These are phyloP conservation scores for Sechiopsis laciniata DNA, from an alignment of 306 rosid genomes.

Conservation along the genomic window DNA sequence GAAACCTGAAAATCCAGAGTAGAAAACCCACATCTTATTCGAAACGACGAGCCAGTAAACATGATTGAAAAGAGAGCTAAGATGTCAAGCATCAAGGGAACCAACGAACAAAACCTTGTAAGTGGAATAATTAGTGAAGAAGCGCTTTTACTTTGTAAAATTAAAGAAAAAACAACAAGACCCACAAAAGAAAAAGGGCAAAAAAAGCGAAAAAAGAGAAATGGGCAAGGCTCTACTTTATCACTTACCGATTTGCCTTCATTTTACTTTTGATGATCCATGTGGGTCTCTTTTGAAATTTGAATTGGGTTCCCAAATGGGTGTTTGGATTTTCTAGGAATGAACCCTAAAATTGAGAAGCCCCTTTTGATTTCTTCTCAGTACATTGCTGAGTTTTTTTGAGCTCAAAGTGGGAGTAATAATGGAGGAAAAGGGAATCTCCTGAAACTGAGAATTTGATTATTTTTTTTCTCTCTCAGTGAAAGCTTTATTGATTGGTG, in stretches of 20 bases:
- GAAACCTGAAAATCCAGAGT: conserved; percentile 17
- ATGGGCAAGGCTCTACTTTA: conserved; percentile 32
- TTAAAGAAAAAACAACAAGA: conserved; percentile 33
- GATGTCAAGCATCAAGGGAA: conserved; percentile 74
- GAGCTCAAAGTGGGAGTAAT: conserved; percentile 14
- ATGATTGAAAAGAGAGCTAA: conserved; percentile 51
- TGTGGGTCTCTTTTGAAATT: conserved; percentile 33
- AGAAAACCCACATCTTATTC: conserved; percentile 36
- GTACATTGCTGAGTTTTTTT: background rate
- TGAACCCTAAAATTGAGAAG: conserved; percentile 5
- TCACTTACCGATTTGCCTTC: conserved; percentile 29
- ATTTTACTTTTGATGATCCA: conserved; percentile 40
- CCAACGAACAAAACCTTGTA: conserved; percentile 42
- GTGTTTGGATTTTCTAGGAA: conserved; percentile 10
- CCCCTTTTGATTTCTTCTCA: background rate
- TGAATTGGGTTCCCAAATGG: conserved; percentile 27
- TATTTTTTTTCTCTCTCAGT: background rate
- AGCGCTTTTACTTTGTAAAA: conserved; percentile 37
- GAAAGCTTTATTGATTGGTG: conserved; percentile 3
- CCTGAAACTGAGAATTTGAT: background rate
- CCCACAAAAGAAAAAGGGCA: conserved; percentile 27
- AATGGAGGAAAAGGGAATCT: conserved; percentile 14
- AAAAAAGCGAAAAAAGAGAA: conserved; percentile 16
- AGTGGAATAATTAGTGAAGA: conserved; percentile 39
- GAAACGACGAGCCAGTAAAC: conserved; percentile 31